These are phyloP conservation scores for Cyberlindnera maritima DNA, from an alignment of 805 yeast genomes.

Conservation along the genomic window DNA sequence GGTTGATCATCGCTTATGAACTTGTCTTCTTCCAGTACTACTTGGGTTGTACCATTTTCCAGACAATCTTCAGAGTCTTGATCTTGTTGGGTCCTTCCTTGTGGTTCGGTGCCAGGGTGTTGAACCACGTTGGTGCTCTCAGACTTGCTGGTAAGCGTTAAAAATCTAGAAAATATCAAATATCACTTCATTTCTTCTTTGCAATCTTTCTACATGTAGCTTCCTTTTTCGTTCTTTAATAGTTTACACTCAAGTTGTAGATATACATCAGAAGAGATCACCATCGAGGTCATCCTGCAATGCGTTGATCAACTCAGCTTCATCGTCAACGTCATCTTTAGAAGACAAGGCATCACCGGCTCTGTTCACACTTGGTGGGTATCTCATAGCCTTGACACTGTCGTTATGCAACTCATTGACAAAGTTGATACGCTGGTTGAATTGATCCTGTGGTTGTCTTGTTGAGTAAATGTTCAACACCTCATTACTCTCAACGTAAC, in stretches of 20 bases:
- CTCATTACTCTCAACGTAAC: constrained; percentile 89
- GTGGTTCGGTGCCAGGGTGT: constrained; percentile 29
- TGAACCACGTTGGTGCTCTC: constrained; percentile 26
- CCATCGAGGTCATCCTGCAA: constrained; percentile 28
- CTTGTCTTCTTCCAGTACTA: constrained; percentile 27
- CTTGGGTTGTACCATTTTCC: constrained; percentile 24
- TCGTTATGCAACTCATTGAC: constrained; percentile 90
- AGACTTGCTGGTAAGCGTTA: constrained; percentile 30
- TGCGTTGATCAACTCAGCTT: constrained; percentile 26
- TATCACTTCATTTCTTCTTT: background rate
- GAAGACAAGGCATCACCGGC: constrained; percentile 16
- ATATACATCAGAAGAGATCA: constrained; percentile 20
- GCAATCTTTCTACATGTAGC: background rate
- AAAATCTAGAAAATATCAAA: background rate
- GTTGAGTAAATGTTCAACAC: constrained; percentile 85
- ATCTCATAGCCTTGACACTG: constrained; percentile 92
- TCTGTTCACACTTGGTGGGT: constrained; percentile 48
- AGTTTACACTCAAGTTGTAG: background rate
- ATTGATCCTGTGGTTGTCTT: constrained; percentile 77
- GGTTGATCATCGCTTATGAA: constrained; percentile 22
- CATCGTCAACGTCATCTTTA: constrained; percentile 23
- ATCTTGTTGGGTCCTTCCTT: constrained; percentile 25
- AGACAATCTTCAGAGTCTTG: constrained; percentile 19
- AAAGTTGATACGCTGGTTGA: constrained; percentile 91
- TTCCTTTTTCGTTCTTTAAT: background rate